Percentiles rank a stretch among this genome's conserved stretches.
Evolutionary conservation across 345 rosid genomes (phyloP).

Genomic region (Passiflora organensis): DNA sequence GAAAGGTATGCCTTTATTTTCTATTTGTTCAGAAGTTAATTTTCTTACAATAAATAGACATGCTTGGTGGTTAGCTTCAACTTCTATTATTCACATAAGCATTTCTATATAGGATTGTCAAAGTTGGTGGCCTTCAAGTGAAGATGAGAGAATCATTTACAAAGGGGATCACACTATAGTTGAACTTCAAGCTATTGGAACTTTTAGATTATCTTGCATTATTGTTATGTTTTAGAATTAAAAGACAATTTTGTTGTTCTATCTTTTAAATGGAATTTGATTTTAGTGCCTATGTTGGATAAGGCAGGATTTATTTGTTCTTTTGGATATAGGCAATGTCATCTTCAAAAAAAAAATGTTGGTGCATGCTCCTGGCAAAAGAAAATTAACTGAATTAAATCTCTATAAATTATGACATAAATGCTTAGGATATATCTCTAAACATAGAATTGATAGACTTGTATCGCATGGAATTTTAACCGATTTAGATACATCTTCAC

Average conservation of each 20-base stretch:
- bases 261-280: constrained; percentile 2
- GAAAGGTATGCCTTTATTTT: constrained; percentile 1
- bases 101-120: background rate
- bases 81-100: constrained; percentile 1
- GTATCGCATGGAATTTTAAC: background rate
- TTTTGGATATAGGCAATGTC: background rate
- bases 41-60: background rate
- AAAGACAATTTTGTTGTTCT: background rate
- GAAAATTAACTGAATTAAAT: constrained; percentile 8
- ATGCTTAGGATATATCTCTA: background rate
- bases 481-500: background rate
- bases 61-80: constrained; percentile 2
- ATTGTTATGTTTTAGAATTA: background rate
- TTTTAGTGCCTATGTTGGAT: constrained; percentile 7
- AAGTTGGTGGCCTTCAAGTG: too few relatives aligned
- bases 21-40: constrained; percentile 1
- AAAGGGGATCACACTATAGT: background rate
- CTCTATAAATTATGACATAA: constrained; percentile 3
- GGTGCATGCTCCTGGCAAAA: background rate
- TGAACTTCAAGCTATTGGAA: background rate
- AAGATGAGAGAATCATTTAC: background rate
- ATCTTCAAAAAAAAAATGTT: background rate
- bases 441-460: background rate
- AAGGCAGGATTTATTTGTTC: background rate
- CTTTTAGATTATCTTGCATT: background rate